phyloP scores from a whole-genome alignment of 2,329 filamentous ascomycete species.

The Rutstroemia sp. region DNA sequence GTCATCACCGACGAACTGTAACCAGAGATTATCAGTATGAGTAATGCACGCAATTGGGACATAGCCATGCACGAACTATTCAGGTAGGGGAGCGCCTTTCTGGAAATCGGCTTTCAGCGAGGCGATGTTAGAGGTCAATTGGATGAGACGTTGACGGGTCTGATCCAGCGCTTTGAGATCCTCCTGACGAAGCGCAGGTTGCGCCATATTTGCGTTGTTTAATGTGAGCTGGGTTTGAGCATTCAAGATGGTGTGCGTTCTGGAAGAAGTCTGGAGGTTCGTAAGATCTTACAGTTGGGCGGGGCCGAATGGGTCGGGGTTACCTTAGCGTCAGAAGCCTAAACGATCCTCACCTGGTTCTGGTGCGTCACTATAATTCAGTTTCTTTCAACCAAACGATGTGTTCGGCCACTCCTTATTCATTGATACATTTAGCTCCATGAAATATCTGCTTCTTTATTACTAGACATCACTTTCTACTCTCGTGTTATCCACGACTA shows the following conservation, averaged over 20 bases:
- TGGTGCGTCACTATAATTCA: too few relatives aligned
- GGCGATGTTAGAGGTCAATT: constrained; percentile 60
- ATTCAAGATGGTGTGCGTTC: too few relatives aligned
- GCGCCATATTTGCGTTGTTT: constrained; percentile 16
- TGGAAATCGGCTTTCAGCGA: constrained; percentile 55
- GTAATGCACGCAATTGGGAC: neutral
- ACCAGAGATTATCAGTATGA: constrained; percentile 9
- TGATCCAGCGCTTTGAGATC: constrained; percentile 65
- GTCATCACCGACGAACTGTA: constrained; percentile 62
- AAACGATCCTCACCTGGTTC: too few relatives aligned
- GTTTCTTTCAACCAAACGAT: too few relatives aligned
- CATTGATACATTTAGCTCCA: too few relatives aligned
- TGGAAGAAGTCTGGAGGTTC: too few relatives aligned
- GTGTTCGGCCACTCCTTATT: too few relatives aligned
- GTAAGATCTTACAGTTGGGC: neutral
- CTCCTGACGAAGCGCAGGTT: constrained; percentile 31
- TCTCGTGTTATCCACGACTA: neutral
- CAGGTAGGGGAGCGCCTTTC: constrained; percentile 58
- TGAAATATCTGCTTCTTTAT: too few relatives aligned
- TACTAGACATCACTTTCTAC: too few relatives aligned
- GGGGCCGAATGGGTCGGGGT: too few relatives aligned
- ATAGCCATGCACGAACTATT: constrained; percentile 42
- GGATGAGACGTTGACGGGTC: constrained; percentile 58
- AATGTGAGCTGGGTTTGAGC: neutral
- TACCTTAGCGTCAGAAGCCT: too few relatives aligned